Evolutionary conservation across 2,329 filamentous ascomycete genomes (phyloP), one percentile per base, ranked within the genome.

Genomic region (Fusarium pseudograminearum): DNA sequence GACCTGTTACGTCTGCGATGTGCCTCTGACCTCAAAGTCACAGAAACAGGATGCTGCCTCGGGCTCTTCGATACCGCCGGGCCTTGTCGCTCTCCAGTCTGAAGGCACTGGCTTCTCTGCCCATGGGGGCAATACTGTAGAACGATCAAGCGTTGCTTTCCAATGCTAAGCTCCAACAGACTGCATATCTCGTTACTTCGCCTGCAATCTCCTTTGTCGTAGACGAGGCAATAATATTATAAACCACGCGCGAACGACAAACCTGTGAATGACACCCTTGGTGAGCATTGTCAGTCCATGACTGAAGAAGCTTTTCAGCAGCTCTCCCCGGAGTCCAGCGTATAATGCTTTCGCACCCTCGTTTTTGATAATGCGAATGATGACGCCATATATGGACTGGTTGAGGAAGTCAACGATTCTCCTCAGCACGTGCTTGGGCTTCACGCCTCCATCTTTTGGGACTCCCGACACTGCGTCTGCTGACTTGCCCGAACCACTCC

Each of bases 101-200:
- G 95, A 98, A 73, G 95, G 95, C 1, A 98, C 95, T 0, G 95
- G 95, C 0, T 98, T 97, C 79, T 94, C 95, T 7, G 92, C 93
- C 7, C 90, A 91, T n/a, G 95, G 96, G 4, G 87, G 88, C 53
- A 97, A 91, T 76, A 87, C 92, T 73, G 93, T 97, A 18, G 91
- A 92, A 80, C 96, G 90, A 78, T 82, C 86, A 5, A 91, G 92
- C 1, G 89, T 97, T 20, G 91, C 90, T 1, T 97, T 97, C 78
- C 93, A 97, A 77, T 95, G 93, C 77, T 96, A 74, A 34, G 16
- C 15, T n/a, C 61, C 41, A n/a, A 51, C 16, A 33, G 22, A 48
- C 34, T 58, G n/a, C 28, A 46, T 47, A 34, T 42, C 48, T 36
- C 40, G 44, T 70, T 45, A 66, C 57, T 74, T 74, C 38, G 55